Conservation (phyloP, 768 basidiomycete species). For the Mycena epipterygia region DNA sequence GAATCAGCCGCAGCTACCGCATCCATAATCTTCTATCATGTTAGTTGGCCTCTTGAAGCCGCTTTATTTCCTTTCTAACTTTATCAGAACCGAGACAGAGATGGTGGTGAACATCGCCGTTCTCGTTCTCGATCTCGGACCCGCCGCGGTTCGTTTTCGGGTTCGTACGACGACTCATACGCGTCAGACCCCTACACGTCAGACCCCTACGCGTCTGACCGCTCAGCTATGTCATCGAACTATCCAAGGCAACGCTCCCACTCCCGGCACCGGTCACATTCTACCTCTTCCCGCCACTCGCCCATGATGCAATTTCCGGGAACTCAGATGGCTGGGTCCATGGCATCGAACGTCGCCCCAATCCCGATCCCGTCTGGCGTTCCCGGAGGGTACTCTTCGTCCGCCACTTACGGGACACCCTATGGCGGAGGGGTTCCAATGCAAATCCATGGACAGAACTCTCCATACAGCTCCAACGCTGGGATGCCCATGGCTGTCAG, state of each 20-base stretch:
- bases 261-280: conserved; percentile 53
- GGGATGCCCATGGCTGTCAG: conserved; percentile 33
- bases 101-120: conserved; percentile 49
- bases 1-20: conserved; percentile 81
- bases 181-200: too few relatives aligned
- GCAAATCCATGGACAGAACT: conserved; percentile 35
- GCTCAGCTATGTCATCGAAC: conserved; percentile 18
- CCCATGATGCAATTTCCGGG: conserved; percentile 43
- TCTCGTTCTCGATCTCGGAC: conserved; percentile 49
- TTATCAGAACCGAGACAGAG: conserved; percentile 49
- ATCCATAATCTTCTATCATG: conserved; percentile 69
- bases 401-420: conserved; percentile 6
- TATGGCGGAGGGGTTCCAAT: conserved; percentile 22
- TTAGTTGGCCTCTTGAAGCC: conserved; percentile 39
- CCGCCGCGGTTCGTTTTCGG: conserved; percentile 34
- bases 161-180: conserved; percentile 50
- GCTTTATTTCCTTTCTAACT: conserved; percentile 4
- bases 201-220: conserved; percentile 51
- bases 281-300: conserved; percentile 38
- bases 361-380: conserved; percentile 17
- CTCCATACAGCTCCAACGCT: conserved; percentile 28
- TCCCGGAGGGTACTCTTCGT: conserved; percentile 21
- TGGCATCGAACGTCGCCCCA: conserved; percentile 21
- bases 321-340: conserved; percentile 29
- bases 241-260: conserved; percentile 30